Evolutionary conservation across 305 asterid genomes (phyloP).

Genomic region (Fraxinus xanthoxyloides): DNA sequence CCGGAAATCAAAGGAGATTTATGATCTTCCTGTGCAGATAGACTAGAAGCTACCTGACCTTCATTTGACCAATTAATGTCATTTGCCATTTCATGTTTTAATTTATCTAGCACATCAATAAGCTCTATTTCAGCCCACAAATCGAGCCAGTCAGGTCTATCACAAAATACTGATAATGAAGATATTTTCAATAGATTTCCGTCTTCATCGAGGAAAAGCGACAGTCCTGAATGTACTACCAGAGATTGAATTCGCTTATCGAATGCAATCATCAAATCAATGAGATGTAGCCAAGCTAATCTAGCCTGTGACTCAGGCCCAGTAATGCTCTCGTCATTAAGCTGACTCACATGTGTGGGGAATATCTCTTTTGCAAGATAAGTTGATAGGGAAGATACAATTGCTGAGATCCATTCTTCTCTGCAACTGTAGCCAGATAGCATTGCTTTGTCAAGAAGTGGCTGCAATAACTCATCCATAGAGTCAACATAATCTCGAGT

Average conservation of each 20-base stretch:
- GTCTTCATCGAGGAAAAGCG: constrained; percentile 59
- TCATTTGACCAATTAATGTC: constrained; percentile 62
- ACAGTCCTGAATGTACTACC: constrained; percentile 68
- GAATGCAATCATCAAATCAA: constrained; percentile 79
- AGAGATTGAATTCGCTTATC: constrained; percentile 69
- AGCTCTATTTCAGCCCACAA: constrained; percentile 88
- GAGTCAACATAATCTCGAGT: constrained; percentile 91
- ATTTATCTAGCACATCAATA: constrained; percentile 50
- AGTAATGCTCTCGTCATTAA: constrained; percentile 53
- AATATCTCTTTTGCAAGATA: constrained; percentile 82
- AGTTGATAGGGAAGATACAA: constrained; percentile 72
- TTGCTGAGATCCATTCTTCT: constrained; percentile 96
- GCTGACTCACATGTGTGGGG: constrained; percentile 53
- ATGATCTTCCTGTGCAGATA: constrained; percentile 57
- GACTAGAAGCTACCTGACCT: constrained; percentile 36
- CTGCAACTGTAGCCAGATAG: constrained; percentile 93
- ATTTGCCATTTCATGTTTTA: constrained; percentile 62
- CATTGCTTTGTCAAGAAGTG: constrained; percentile 89
- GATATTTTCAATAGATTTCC: constrained; percentile 62
- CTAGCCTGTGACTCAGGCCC: constrained; percentile 52
- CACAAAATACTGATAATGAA: constrained; percentile 70
- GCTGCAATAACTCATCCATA: constrained; percentile 91
- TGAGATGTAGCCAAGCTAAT: constrained; percentile 71
- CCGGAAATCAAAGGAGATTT: constrained; percentile 67
- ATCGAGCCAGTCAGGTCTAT: constrained; percentile 96